Conservation (phyloP, 2,329 filamentous ascomycete genomes). For the Exophiala bonariae region DNA sequence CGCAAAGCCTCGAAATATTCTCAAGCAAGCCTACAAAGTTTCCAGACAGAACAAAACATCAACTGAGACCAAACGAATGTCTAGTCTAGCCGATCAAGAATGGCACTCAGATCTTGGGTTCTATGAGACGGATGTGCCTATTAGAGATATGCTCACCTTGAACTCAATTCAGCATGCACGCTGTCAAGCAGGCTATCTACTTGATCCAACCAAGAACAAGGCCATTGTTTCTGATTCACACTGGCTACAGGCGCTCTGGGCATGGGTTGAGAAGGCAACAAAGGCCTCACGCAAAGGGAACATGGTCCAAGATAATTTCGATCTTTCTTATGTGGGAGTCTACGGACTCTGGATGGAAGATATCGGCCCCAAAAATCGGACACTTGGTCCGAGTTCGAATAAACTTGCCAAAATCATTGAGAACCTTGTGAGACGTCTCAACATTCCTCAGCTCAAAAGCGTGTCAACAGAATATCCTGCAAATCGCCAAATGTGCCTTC, state of each 20-base stretch:
- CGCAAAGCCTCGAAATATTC: slow-evolving; percentile 18
- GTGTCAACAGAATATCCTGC: slow-evolving; percentile 53
- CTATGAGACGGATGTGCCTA: slow-evolving; percentile 31
- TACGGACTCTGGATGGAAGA: slow-evolving; percentile 59
- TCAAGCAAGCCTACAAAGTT: slow-evolving; percentile 18
- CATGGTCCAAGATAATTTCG: slow-evolving; percentile 58
- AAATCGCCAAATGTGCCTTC: slow-evolving; percentile 61
- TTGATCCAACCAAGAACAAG: slow-evolving; percentile 57
- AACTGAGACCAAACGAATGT: slow-evolving; percentile 14
- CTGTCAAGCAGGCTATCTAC: slow-evolving; percentile 55
- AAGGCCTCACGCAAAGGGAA: slow-evolving; percentile 45
- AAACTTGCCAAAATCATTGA: slow-evolving; percentile 42
- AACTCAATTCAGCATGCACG: slow-evolving; percentile 48
- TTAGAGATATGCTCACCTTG: slow-evolving; percentile 41
- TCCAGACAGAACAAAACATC: slow-evolving; percentile 16
- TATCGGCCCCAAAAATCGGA: slow-evolving; percentile 38
- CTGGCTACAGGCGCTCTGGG: slow-evolving; percentile 60
- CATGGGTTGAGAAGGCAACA: slow-evolving; percentile 53
- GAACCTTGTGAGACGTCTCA: slow-evolving; percentile 51
- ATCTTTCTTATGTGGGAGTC: slow-evolving; percentile 63
- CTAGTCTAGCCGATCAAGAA: slow-evolving; percentile 20
- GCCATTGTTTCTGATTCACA: slow-evolving; percentile 56
- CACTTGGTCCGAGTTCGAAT: slow-evolving; percentile 17
- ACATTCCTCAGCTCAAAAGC: slow-evolving; percentile 53
- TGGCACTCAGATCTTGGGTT: slow-evolving; percentile 22